Evolutionary conservation across 2,329 filamentous ascomycete genomes (phyloP), one percentile per base, ranked within the genome.

Genomic region (Xylaria sp.): DNA sequence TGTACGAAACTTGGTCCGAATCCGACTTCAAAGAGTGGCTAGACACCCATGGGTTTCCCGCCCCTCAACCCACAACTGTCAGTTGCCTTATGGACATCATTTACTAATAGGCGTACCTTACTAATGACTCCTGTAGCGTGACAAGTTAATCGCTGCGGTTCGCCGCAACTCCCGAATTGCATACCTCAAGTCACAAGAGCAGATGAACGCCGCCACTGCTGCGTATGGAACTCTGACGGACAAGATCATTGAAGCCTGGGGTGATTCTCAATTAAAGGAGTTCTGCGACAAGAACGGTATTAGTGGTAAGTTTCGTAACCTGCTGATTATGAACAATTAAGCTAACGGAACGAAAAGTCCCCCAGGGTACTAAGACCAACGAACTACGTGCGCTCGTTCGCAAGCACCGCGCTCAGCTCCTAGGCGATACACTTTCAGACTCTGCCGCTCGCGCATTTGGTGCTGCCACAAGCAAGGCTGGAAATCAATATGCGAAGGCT

Each of bases 11-110:
- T 7, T 99, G 96, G 96, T 91, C 92, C 61, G 93, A 97, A 72
- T 98, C 94, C 72, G 95, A 98, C 58, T 83, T 97, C 71, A 98
- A 98, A 85, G 88, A 92, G 73, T 99, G 93, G 92, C 90, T 98
- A 55, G 96, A 98, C 76, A 90, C 91, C 73, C 89, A 93, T 73
- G 96, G 96, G 60, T 90, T 95, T 80, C 91, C 93, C 12, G 92
- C 88, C 63, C 95, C 96, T 69, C 95, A 98, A 79, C 92, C 93
- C 34, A 89, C 89, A 57, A 90, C 85, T 69, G 82, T 84, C 75
- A 74, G 82, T 64, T 42, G 7, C 21, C 47, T 14, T 17, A 9
- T 1, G 1, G 24, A 1, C 0, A 4, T 2, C 4, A 3, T 17
- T n/a, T 21, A 12, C 50, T 8, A 1, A 4, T 3, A 9, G 4